Evolutionary conservation across 371 early-diverging fungal genomes (phyloP).

Genomic region (Mortierella sp.): DNA sequence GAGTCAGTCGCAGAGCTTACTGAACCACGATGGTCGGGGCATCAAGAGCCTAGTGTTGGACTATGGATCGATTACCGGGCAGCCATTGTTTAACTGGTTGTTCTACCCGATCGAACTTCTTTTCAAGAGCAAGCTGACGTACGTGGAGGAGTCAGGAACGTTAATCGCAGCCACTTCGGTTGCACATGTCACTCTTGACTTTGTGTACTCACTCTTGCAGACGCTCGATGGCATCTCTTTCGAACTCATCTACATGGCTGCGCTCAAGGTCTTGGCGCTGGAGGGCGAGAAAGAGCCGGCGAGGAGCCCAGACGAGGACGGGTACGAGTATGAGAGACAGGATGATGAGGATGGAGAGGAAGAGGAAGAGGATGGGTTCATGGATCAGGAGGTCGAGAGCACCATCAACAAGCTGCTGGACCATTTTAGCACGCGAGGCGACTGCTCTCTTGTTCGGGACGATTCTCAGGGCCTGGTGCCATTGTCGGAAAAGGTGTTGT

Average conservation of each 20-base stretch:
- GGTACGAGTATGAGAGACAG: constrained; percentile 11
- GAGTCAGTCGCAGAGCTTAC: constrained; percentile 29
- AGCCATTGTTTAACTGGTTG: constrained; percentile 64
- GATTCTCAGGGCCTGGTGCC: constrained; percentile 23
- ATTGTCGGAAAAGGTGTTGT: constrained; percentile 43
- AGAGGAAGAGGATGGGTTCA: constrained; percentile 67
- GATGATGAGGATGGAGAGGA: constrained; percentile 36
- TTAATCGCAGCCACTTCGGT: constrained; percentile 60
- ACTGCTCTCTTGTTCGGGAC: constrained; percentile 36
- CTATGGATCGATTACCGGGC: constrained; percentile 58
- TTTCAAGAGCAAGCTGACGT: constrained; percentile 61
- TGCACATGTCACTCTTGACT: constrained; percentile 50
- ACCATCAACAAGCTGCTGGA: constrained; percentile 61
- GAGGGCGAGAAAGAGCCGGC: constrained; percentile 45
- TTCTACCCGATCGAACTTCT: constrained; percentile 69
- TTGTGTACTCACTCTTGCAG: constrained; percentile 53
- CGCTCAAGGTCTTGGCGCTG: constrained; percentile 59
- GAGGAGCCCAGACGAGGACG: constrained; percentile 10
- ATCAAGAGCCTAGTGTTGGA: constrained; percentile 40
- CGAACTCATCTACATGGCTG: constrained; percentile 67
- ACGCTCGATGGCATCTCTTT: constrained; percentile 60
- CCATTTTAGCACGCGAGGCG: constrained; percentile 53
- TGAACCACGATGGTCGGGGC: constrained; percentile 39
- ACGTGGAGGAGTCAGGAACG: constrained; percentile 57
- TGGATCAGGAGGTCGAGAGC: constrained; percentile 59